Base-by-base conservation (phyloP, 202 grass and related monocot genomes). In the Digitaria exilis region DNA sequence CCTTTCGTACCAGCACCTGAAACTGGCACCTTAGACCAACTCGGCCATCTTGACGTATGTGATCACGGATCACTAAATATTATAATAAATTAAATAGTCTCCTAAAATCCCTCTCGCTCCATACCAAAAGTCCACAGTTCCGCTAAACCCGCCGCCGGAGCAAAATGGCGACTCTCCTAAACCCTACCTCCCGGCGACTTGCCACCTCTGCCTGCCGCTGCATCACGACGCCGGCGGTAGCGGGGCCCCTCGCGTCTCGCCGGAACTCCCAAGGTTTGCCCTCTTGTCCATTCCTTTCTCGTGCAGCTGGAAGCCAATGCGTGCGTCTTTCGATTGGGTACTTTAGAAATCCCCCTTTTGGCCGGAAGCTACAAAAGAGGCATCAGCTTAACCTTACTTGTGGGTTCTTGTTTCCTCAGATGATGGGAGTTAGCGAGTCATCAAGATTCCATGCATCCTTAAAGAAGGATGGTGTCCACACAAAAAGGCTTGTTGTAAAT, bases 21-120 rank as follows among this genome's bases (percentile, higher is more conserved):
- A 98, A 96, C 93, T 94, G 89, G 89, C 93, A 91, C 96, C 96
- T 96, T 94, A 94, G 89, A 98, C 91, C 89, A 98, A 96, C 93
- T 96, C 93, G 91, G 93, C 93, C 93, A 98, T 98, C 91, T 94
- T 92, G 89, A 93, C 88, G 0, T 9, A n/a, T n/a, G n/a, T n/a
- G n/a, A n/a, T n/a, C n/a, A n/a, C n/a, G n/a, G n/a, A n/a, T n/a
- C n/a, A n/a, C n/a, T n/a, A n/a, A n/a, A n/a, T n/a, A n/a, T n/a
- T n/a, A n/a, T n/a, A n/a, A n/a, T n/a, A n/a, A n/a, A n/a, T n/a
- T n/a, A n/a, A n/a, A n/a, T n/a, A n/a, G n/a, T n/a, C n/a, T n/a
- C n/a, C n/a, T n/a, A n/a, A n/a, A n/a, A n/a, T n/a, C n/a, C n/a
- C n/a, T n/a, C n/a, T n/a, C n/a, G n/a, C n/a, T n/a, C n/a, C n/a